A percentile compares a stretch with the other conserved stretches of the same genome.
Evolutionary conservation across 768 basidiomycete genomes (phyloP).

Genomic region (Tulasnella sp.): DNA sequence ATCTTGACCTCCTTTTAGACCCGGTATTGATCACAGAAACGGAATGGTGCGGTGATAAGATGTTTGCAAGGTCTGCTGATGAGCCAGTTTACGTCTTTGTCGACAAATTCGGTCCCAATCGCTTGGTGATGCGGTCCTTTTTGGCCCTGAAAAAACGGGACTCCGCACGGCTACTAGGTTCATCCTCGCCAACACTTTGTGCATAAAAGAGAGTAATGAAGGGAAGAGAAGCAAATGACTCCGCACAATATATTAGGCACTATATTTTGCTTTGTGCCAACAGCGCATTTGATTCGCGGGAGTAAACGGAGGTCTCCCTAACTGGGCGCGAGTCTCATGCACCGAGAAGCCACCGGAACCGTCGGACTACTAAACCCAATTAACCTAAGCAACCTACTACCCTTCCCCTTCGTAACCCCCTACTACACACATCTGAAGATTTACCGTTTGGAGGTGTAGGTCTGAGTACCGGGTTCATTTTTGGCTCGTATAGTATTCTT

Average conservation of each 20-base stretch:
- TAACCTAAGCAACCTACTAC: neutral
- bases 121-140: neutral
- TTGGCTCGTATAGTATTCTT: conserved; percentile 87
- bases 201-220: neutral
- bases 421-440: neutral
- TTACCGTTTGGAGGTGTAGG: conserved; percentile 77
- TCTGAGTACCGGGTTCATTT: conserved; percentile 94
- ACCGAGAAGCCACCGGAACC: conserved; percentile 1
- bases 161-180: neutral
- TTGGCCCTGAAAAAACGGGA: neutral
- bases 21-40: neutral
- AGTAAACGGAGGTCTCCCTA: neutral
- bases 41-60: neutral
- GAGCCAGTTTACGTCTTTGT: neutral
- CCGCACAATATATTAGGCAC: neutral
- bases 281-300: neutral
- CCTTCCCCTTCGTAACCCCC: neutral
- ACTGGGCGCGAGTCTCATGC: neutral
- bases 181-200: neutral
- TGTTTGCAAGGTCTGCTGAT: neutral
- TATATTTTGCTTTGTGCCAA: neutral
- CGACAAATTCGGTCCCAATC: neutral
- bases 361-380: too few species aligned
- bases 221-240: conserved; percentile 4
- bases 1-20: neutral